Evolutionary conservation across 2,329 filamentous ascomycete genomes (phyloP), one percentile per base, ranked within the genome.

Genomic region (Sporothrix brunneoviolacea): DNA sequence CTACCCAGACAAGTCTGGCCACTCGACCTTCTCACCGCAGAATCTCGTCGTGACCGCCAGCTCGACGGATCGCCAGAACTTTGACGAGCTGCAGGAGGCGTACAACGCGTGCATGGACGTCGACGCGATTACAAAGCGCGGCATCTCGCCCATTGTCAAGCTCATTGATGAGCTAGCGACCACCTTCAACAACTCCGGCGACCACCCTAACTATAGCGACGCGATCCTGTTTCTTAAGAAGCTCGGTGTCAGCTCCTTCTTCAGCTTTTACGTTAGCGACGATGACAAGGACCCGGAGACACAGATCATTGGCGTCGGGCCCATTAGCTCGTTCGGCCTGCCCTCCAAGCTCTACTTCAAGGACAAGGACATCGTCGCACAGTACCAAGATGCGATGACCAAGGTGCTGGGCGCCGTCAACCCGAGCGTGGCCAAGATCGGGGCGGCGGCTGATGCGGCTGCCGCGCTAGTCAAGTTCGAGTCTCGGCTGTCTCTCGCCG

Each of bases 91-190:
- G 60, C 78, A 84, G 62, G 65, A 73, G 40, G 77, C 75, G 0
- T 88, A 87, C 59, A 67, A 79, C 54, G 76, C 83, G 30, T 89
- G 85, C 60, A 75, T 85, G 63, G 72, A 88, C 58, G 76, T 83
- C 60, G 69, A 75, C 8, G 65, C 68, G 9, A 75, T 86, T 44
- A 74, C 76, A 55, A 64, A 74, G 38, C 61, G 72, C 10, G 84
- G 82, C 2, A 67, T 75, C 6, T 62, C 71, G 52, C 83, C 83
- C 3, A 63, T 89, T 36, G 62, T 72, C 16, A 63, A 74, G 4
- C 64, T 86, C 9, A 66, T 88, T n/a, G 64, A 72, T 13, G 64
- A 75, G 39, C 64, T 85, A 32, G 67, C 71, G 9, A 60, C 68
- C 7, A 63, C 72, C 10, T 77, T 78, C 22, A 44, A 42, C 44